These are phyloP conservation scores for Aurinia saxatilis DNA, from an alignment of 345 rosid species.

Conservation along the genomic window DNA sequence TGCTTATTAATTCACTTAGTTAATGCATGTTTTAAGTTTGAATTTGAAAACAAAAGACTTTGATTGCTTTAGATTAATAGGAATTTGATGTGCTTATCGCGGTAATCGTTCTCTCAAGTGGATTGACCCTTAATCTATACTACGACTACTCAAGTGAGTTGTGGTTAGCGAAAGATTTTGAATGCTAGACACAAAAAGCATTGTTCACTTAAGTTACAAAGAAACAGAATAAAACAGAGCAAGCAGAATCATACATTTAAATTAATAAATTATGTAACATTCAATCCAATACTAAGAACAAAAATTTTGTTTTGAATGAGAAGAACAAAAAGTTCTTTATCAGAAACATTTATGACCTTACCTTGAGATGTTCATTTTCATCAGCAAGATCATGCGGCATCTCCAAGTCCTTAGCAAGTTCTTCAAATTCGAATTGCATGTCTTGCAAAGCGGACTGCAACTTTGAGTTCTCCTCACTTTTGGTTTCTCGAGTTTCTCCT, in stretches of 20 bases:
- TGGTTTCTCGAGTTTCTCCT: constrained; percentile 55
- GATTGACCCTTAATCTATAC: too few species aligned
- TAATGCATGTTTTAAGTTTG: too few species aligned
- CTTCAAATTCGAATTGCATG: constrained; percentile 51
- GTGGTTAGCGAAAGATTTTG: too few species aligned
- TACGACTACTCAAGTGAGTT: too few species aligned
- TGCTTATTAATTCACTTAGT: too few species aligned
- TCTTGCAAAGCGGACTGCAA: constrained; percentile 42
- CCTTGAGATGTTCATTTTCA: constrained; percentile 91
- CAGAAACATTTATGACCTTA: constrained; percentile 20
- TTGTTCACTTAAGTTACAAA: constrained; percentile 30
- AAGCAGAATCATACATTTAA: not conserved
- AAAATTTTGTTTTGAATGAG: too few species aligned
- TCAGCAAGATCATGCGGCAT: constrained; percentile 53
- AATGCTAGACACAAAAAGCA: too few species aligned
- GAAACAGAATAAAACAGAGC: not conserved
- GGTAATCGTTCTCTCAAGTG: too few species aligned
- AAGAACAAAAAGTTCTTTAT: not conserved
- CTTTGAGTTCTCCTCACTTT: constrained; percentile 39
- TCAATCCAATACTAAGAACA: not conserved
- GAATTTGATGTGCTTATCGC: too few species aligned
- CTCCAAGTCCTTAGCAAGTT: constrained; percentile 56
- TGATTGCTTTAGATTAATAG: too few species aligned
- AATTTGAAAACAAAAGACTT: too few species aligned
- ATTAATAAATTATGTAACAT: not conserved